Base-by-base conservation (phyloP, 2,329 filamentous ascomycete genomes). In the Aspergillus piperis region DNA sequence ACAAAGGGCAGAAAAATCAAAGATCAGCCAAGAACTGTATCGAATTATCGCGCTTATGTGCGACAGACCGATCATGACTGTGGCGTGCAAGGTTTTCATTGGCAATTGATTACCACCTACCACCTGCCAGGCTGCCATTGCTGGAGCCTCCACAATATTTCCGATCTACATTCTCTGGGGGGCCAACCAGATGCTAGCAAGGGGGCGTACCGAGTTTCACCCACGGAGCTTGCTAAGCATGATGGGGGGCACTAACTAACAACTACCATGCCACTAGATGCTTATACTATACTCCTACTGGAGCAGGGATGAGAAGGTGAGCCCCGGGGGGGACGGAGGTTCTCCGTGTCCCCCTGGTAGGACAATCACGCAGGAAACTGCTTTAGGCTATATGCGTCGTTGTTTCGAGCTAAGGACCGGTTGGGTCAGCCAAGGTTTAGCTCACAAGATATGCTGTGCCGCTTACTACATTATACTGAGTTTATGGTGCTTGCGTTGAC, bases 321-420 rank as follows among this genome's bases (percentile, higher is more conserved):
- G 47, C 38, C 27, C 21, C 32, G 8, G 25, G 32, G 15, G 52
- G 23, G 19, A 55, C 41, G 53, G 53, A 47, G n/a, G 23, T 32
- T 30, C 25, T 55, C 53, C 53, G 53, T 19, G 39, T 25, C 53
- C 25, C 25, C 15, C 8, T 44, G 25, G 39, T 55, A 27, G 21
- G 15, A 55, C 52, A 21, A 21, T 10, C 27, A 44, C 36, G 57
- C 51, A 54, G 21, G 30, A 48, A 54, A 51, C 51, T 59, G 50
- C 57, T 21, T 57, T 59, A 54, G 32, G 57, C 41, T 38, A 41
- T 38, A 41, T 53, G 57, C 41, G 23, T 59, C 41, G 21, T 54
- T 30, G 48, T 49, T 54, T 49, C 25, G 23, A n/a, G 17, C 52
- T 15, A 30, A 53, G 50, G 30, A 36, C 13, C 5, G 36, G 15